Percentiles rank a stretch among this genome's conserved stretches.
phyloP scores from a whole-genome alignment of 2,329 filamentous ascomycete species.

The Nigrospora oryzae region DNA sequence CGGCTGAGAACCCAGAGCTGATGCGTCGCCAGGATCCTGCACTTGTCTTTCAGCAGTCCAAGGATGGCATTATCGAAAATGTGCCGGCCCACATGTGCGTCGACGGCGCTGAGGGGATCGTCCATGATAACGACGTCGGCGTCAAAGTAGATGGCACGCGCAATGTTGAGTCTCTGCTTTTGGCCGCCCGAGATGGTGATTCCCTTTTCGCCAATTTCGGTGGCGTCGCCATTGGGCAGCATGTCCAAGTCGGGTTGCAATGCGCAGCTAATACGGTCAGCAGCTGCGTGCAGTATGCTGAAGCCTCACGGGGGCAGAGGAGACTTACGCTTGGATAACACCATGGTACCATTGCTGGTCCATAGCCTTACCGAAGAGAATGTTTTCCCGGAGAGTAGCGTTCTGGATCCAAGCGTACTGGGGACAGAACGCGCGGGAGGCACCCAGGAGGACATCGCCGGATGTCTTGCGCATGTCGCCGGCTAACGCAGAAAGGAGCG shows the following conservation, averaged over 20 bases:
- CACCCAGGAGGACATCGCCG: slow-evolving; percentile 68
- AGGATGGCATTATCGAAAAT: slow-evolving; percentile 94
- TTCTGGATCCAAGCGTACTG: slow-evolving; percentile 99
- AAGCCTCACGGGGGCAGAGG: not conserved
- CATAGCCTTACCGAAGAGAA: slow-evolving; percentile 76
- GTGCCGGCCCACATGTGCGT: slow-evolving; percentile 61
- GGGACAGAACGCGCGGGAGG: slow-evolving; percentile 80
- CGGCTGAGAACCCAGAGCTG: slow-evolving; percentile 87
- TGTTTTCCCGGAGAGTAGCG: slow-evolving; percentile 77
- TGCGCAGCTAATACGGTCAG: slow-evolving; percentile 50
- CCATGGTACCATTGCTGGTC: slow-evolving; percentile 71
- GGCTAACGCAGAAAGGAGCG: slow-evolving; percentile 77
- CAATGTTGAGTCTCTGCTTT: slow-evolving; percentile 92
- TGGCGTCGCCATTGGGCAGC: slow-evolving; percentile 80
- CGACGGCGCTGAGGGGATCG: slow-evolving; percentile 60
- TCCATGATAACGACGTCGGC: slow-evolving; percentile 62
- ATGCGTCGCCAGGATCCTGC: slow-evolving; percentile 85
- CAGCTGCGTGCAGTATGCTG: too few relatives aligned
- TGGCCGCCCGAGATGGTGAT: slow-evolving; percentile 95
- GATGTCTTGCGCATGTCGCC: slow-evolving; percentile 86
- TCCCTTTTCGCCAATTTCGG: slow-evolving; percentile 90
- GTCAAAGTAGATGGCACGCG: slow-evolving; percentile 66
- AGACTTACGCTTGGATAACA: slow-evolving; percentile 65
- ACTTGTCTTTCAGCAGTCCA: slow-evolving; percentile 81
- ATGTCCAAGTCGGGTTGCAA: slow-evolving; percentile 81